Base-by-base conservation (phyloP, 2,329 filamentous ascomycete genomes). In the Aspergillus aculeatus region DNA sequence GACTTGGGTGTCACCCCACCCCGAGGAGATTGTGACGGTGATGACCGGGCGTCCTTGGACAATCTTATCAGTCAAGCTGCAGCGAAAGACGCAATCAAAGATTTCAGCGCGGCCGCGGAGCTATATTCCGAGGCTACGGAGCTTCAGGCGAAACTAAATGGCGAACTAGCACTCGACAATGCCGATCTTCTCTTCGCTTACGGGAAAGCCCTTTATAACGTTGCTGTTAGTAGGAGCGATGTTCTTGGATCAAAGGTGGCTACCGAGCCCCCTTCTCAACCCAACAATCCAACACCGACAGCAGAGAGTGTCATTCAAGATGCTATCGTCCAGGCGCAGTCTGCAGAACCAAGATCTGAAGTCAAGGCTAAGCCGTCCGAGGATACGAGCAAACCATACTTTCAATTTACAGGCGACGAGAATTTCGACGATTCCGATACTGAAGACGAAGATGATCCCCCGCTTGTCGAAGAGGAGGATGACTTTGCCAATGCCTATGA, bases 141-240 rank as follows among this genome's bases (percentile, higher is more conserved):
- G 75, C 84, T 97, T 62, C 95, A 99, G 78, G 91, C 91, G 59
- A 86, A 91, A 74, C 82, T 97, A 74, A 95, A 97, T 75, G 95
- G 94, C 75, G 95, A 98, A 78, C 90, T 96, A 83, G 87, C 87
- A 16, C 87, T 91, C 4, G 88, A 92, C 59, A 99, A 99, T 69
- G 94, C 93, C 54, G 94, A 98, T 73, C 86, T 99, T 50, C 86
- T 98, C 21, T 99, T 96, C 76, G 86, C 92, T 64, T 99, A 99
- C 77, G 95, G 95, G 14, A 91, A 94, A 73, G 92, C 92, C 58
- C 81, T 99, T 21, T 98, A 96, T 83, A 93, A 93, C 75, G 90
- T 98, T 61, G 95, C 93, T 31, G 90, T 98, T 74, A 89, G 87
- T 75, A 96, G 96, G 77, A 97, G 92, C 73, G 93, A 98, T 72